Conservation (phyloP, 2,329 filamentous ascomycete genomes). For the Didymella arachidicola region DNA sequence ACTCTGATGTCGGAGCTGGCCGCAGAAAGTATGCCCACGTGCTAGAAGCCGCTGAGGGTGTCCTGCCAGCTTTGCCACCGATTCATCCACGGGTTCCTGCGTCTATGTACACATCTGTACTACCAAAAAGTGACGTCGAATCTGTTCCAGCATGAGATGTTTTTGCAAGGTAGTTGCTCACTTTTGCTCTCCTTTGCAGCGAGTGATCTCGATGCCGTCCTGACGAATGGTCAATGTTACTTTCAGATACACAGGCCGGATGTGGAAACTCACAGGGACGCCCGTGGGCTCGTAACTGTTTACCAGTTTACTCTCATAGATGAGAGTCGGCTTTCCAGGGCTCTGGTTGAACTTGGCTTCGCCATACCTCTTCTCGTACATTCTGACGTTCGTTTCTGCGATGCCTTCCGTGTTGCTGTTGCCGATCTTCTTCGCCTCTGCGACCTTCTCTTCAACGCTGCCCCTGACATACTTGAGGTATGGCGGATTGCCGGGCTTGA, state of each 20-base stretch:
- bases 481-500: slow-evolving; percentile 74
- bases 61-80: slow-evolving; percentile 13
- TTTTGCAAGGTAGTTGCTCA: slow-evolving; percentile 1
- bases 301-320: slow-evolving; percentile 70
- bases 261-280: slow-evolving; percentile 62
- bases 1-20: neutral
- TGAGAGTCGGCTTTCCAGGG: slow-evolving; percentile 68
- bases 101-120: slow-evolving; percentile 11
- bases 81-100: slow-evolving; percentile 15
- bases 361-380: slow-evolving; percentile 58
- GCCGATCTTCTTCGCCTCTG: slow-evolving; percentile 43
- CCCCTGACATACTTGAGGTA: slow-evolving; percentile 75
- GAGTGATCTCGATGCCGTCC: slow-evolving; percentile 73
- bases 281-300: slow-evolving; percentile 74
- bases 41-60: slow-evolving; percentile 11
- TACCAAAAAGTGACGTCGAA: slow-evolving; percentile 4
- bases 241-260: slow-evolving; percentile 3
- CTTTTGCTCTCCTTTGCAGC: slow-evolving; percentile 53
- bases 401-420: slow-evolving; percentile 52
- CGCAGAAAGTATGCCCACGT: slow-evolving; percentile 5
- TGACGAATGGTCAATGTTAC: slow-evolving; percentile 40
- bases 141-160: slow-evolving; percentile 1
- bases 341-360: slow-evolving; percentile 54
- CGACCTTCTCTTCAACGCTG: slow-evolving; percentile 68
- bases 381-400: slow-evolving; percentile 56